Conservation (phyloP, 495 filamentous ascomycete genomes). For the Penicillium samsonianum region DNA sequence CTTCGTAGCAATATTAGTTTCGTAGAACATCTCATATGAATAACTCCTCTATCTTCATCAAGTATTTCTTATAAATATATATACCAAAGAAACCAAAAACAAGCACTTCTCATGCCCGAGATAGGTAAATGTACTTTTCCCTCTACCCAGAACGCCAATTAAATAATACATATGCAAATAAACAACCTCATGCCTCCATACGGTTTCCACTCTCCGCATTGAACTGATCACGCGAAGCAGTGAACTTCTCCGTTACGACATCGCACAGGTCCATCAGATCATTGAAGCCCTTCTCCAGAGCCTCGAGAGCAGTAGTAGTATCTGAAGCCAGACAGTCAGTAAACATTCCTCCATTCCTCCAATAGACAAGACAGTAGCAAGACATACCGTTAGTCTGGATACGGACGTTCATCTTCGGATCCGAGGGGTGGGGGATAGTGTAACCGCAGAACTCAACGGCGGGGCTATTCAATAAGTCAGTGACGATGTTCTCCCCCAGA, state of each 20-base stretch:
- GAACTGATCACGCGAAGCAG: slow-evolving; percentile 63
- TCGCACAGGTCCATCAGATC: slow-evolving; percentile 90
- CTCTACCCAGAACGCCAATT: slow-evolving; percentile 24
- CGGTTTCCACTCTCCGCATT: slow-evolving; percentile 42
- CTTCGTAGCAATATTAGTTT: not conserved
- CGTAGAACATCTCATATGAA: not conserved
- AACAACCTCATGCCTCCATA: slow-evolving; percentile 37
- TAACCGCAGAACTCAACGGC: slow-evolving; percentile 98
- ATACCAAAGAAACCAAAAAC: not conserved
- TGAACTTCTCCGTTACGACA: slow-evolving; percentile 85
- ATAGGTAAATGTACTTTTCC: slow-evolving; percentile 14
- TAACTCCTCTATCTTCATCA: not conserved
- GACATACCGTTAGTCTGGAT: slow-evolving; percentile 91
- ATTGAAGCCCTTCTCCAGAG: slow-evolving; percentile 82
- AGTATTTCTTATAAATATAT: not conserved
- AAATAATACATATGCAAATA: slow-evolving; percentile 23
- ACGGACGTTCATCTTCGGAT: slow-evolving; percentile 91
- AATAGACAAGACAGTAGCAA: slow-evolving; percentile 8
- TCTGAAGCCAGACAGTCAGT: slow-evolving; percentile 50
- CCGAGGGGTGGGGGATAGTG: slow-evolving; percentile 95
- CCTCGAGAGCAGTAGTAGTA: slow-evolving; percentile 75
- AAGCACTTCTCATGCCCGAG: slow-evolving; percentile 3
- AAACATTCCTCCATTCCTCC: not conserved
- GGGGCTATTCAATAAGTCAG: slow-evolving; percentile 56
- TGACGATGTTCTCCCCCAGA: not conserved